Base-by-base conservation (phyloP, 1,139 yeast species). In the Blastobotrys raffinosifermentans region DNA sequence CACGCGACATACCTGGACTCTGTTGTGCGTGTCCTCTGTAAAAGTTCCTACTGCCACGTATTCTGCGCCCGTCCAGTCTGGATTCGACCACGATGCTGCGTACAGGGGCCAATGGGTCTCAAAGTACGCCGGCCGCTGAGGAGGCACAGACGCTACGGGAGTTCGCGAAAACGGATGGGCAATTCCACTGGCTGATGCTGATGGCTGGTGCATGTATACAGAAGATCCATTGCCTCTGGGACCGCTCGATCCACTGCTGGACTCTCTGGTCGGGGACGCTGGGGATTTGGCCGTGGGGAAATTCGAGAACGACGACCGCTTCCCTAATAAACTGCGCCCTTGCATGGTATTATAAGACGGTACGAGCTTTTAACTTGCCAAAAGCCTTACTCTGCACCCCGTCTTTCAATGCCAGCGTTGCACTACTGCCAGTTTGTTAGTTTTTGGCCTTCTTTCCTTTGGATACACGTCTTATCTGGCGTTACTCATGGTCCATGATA, bases 41-140 rank as follows among this genome's bases (percentile, higher is more conserved):
- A 75, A 81, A 0, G 93, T 72, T 11, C 80, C 70, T 19, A 82
- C 58, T 0, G 86, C 93, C 8, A 84, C 60, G 39, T 72, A 64
- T 14, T 79, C 80, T 15, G 58, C 50, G 11, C 66, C 66, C 3
- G 61, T 60, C 15, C 61, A 58, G 8, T 59, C 57, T 13, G 61
- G 43, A 23, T 55, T 54, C 5, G 73, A 58, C 95, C 95, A 84
- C 53, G 80, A 93, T 18, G 75, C 64, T 20, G 80, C 71, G 51
- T 72, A 80, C 15, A 84, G 61, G 1, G 93, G 91, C 57, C 70
- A 69, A 36, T 72, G 72, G 0, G 82, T 67, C 42, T 73, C 75
- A 51, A 70, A 80, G 50, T 70, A 72, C 4, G 84, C 78, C 4
- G 72, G 63, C 23, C 77, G 53, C 10, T 64, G 61, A 4, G 50